phyloP scores from a whole-genome alignment of 169 alveolate species.

The Theileria parva region DNA sequence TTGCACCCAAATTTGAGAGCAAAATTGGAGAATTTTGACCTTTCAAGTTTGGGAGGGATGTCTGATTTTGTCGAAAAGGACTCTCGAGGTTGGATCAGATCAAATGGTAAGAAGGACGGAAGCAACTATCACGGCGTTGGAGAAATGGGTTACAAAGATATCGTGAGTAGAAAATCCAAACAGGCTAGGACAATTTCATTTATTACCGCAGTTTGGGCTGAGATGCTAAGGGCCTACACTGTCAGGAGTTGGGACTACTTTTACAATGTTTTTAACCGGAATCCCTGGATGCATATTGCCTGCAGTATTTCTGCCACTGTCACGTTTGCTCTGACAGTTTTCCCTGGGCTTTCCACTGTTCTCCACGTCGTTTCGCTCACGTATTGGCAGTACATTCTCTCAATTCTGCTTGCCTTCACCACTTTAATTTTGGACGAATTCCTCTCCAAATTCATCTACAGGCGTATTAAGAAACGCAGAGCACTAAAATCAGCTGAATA shows the following conservation, averaged over 20 bases:
- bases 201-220: slow-evolving; percentile 89
- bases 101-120: slow-evolving; percentile 9
- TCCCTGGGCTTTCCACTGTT: slow-evolving; percentile 81
- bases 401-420: slow-evolving; percentile 82
- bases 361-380: slow-evolving; percentile 80
- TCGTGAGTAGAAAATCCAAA: slow-evolving; percentile 81
- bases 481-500: not conserved
- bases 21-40: slow-evolving; percentile 9
- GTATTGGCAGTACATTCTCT: slow-evolving; percentile 87
- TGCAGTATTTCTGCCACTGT: slow-evolving; percentile 86
- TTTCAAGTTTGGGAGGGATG: slow-evolving; percentile 39
- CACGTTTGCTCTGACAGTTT: slow-evolving; percentile 79
- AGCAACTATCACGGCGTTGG: slow-evolving; percentile 70
- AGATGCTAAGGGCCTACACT: slow-evolving; percentile 90
- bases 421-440: slow-evolving; percentile 83
- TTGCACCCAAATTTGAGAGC: slow-evolving; percentile 48
- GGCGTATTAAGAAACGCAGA: not conserved
- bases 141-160: slow-evolving; percentile 68
- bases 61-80: slow-evolving; percentile 43
- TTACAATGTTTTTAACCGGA: slow-evolving; percentile 83
- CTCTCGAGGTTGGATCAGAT: slow-evolving; percentile 70
- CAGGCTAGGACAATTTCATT: slow-evolving; percentile 87
- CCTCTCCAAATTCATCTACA: slow-evolving; percentile 81
- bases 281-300: slow-evolving; percentile 89
- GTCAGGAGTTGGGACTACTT: slow-evolving; percentile 90